These are phyloP conservation scores for Zygotorulaspora mrakii DNA, from an alignment of 1,139 yeast genomes.

Conservation along the genomic window DNA sequence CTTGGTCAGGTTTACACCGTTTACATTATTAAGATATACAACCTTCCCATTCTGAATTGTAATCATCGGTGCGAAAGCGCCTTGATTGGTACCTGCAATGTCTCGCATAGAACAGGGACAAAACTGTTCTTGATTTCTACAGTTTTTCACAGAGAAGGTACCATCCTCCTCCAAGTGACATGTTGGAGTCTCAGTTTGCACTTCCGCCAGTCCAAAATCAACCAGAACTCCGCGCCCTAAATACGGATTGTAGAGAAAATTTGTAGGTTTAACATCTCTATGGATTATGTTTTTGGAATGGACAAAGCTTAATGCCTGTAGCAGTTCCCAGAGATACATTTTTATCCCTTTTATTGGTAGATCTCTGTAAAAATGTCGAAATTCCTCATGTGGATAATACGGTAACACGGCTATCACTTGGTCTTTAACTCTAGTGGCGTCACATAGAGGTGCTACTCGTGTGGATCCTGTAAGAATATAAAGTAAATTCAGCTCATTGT, in stretches of 20 bases:
- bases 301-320: slow-evolving; percentile 70
- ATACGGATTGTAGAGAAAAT: slow-evolving; percentile 75
- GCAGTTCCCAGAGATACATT: slow-evolving; percentile 72
- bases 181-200: slow-evolving; percentile 25
- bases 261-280: slow-evolving; percentile 87
- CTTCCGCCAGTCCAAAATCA: slow-evolving; percentile 89
- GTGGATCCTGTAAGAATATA: slow-evolving; percentile 63
- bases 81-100: slow-evolving; percentile 9
- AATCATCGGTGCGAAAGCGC: slow-evolving; percentile 21
- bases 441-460: slow-evolving; percentile 82
- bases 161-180: slow-evolving; percentile 21
- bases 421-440: slow-evolving; percentile 81
- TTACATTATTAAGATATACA: slow-evolving; percentile 28
- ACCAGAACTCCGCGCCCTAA: slow-evolving; percentile 79
- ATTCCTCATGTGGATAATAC: slow-evolving; percentile 86
- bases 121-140: slow-evolving; percentile 36
- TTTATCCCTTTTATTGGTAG: slow-evolving; percentile 76
- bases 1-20: slow-evolving; percentile 41
- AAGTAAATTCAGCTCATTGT: slow-evolving; percentile 76
- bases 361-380: slow-evolving; percentile 79
- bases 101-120: slow-evolving; percentile 33
- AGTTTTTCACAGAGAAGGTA: slow-evolving; percentile 21
- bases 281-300: slow-evolving; percentile 77
- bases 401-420: slow-evolving; percentile 93
- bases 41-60: slow-evolving; percentile 35